Evolutionary conservation across 1,284 basidiomycete species (phyloP), one percentile per base, ranked within the genome.

Genomic region (Malassezia obtusa): DNA sequence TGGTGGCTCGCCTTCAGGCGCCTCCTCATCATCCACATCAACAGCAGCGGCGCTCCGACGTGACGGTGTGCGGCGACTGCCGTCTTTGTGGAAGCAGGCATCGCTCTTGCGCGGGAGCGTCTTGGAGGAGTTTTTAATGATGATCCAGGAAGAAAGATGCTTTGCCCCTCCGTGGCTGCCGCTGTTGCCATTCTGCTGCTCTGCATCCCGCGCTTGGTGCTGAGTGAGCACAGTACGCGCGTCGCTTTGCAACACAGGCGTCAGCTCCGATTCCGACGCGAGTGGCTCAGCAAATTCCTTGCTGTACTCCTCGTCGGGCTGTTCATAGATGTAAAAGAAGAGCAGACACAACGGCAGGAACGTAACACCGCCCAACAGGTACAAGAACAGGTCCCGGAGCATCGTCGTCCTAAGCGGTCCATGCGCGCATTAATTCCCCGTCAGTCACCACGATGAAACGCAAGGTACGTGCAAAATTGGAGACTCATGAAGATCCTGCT

Each of bases 321-420:
- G 40, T 40, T 46, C 52, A 55, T 50, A 67, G 57, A 38, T 60
- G 56, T 22, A 61, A 10, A 36, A 66, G 1, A 31, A 7, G 4
- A 45, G 19, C 17, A 45, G 9, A 46, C 64, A 68, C 21, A 70
- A 57, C 15, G 69, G 69, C 4, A 70, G 59, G 50, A 72, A 71
- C 35, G 69, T 72, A 36, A 72, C 44, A 19, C 69, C 69, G 30
- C 69, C 69, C n/a, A 72, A 53, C 50, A 72, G 58, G 56, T 72
- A 72, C 60, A 65, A 63, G 57, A 68, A 67, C 19, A 62, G 54
- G 39, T 62, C 63, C 19, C 60, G 60, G 44, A 65, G 30, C 63
- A 64, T 63, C 31, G 35, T 33, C 12, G 43, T 17, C 41, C 22
- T 19, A 32, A 24, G 28, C 26, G 30, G 43, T 28, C 43, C 43